Evolutionary conservation across 768 basidiomycete genomes (phyloP).

Genomic region (Strobilomyces confusus): DNA sequence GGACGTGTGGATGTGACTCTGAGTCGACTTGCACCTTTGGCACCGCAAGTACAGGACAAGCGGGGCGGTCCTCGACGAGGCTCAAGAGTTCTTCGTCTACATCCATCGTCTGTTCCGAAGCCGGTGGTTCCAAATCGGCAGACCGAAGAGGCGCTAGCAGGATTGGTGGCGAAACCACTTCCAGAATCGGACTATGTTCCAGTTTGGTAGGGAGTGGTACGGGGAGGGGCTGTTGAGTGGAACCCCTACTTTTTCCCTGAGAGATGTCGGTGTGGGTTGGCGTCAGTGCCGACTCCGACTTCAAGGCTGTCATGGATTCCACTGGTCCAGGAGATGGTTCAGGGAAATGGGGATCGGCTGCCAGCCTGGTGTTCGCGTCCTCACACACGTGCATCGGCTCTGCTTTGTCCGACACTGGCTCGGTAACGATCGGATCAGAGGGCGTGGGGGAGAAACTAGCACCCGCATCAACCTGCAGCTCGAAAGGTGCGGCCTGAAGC

Average conservation of each 20-base stretch:
- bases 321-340: constrained; percentile 4
- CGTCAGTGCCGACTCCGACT: neutral
- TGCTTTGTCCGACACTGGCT: neutral
- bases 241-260: constrained; percentile 7
- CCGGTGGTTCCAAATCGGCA: constrained; percentile 1
- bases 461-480: neutral
- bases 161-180: neutral
- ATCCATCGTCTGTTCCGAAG: constrained; percentile 34
- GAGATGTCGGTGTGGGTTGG: neutral
- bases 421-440: constrained; percentile 1
- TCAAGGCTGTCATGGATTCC: neutral
- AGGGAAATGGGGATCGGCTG: neutral
- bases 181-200: neutral
- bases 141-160: constrained; percentile 6
- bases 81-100: constrained; percentile 65
- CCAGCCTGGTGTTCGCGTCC: neutral
- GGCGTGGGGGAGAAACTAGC: neutral
- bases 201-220: constrained; percentile 1
- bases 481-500: neutral
- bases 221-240: constrained; percentile 14
- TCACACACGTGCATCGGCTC: neutral
- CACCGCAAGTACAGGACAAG: neutral
- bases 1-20: neutral
- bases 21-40: constrained; percentile 3
- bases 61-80: constrained; percentile 52